Evolutionary conservation across 352 stramenopile species (phyloP), one percentile per base, ranked within the genome.

Genomic region (Pythium coloratum): DNA sequence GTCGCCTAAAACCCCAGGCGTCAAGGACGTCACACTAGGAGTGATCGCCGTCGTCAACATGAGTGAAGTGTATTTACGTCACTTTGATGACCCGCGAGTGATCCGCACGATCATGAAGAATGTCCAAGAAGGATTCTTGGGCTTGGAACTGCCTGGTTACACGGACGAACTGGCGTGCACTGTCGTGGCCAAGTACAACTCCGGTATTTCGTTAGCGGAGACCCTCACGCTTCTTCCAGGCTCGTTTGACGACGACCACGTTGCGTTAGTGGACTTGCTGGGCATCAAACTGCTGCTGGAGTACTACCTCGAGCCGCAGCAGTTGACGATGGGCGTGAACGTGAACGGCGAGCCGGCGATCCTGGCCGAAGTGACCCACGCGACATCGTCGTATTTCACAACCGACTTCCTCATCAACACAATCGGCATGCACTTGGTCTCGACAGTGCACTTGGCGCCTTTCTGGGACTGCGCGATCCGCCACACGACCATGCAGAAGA

Each of bases 391-490:
- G 10, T 73, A 76, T 46, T 68, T 82, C 34, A 76, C 69, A 0
- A 68, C 71, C 2, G 75, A 82, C 51, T 77, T 72, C 42, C 28
- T 80, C 1, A 67, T 76, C 38, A 82, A 71, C 33, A 70, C 64
- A 0, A 50, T 80, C 16, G 76, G 76, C 10, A 80, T 78, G 76
- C 66, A 75, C 34, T 67, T 70, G 9, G 57, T 71, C 0, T 78
- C 71, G 1, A 69, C 73, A 0, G 76, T 73, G 55, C 66, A 78
- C 38, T 60, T 82, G 34, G 76, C 73, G 30, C 73, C 73, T 5
- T 82, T 82, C 65, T 82, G 76, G 76, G 69, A 78, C 28, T 82
- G 76, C 38, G 73, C 70, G 5, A 80, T 82, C n/a, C 66, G 71
- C 16, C 66, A 78, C 51, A 78, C 70, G 18, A 71, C 67, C 6